Evolutionary conservation across 2,329 filamentous ascomycete species (phyloP).

Genomic region (Botryosphaeria dothidea): DNA sequence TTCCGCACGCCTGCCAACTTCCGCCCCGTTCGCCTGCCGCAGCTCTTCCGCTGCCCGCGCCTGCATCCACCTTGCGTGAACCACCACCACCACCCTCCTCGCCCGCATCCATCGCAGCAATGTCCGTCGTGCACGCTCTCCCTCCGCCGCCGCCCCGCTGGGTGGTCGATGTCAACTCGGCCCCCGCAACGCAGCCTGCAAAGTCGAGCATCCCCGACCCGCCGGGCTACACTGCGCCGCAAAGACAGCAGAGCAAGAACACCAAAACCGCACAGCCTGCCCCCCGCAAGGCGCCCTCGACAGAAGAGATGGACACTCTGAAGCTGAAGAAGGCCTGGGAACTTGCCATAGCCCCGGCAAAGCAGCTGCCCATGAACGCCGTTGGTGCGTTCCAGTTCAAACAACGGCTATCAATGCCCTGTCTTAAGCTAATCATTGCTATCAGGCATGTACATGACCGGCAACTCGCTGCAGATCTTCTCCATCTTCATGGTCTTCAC

Average conservation of each 20-base stretch:
- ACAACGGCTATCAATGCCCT: neutral
- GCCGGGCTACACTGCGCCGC: slow-evolving; percentile 69
- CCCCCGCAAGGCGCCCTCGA: slow-evolving; percentile 66
- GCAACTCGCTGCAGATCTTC: slow-evolving; percentile 97
- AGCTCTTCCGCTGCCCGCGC: slow-evolving; percentile 12
- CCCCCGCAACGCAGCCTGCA: slow-evolving; percentile 67
- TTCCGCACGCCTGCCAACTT: slow-evolving; percentile 9
- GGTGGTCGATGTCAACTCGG: slow-evolving; percentile 76
- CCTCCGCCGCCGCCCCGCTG: slow-evolving; percentile 67
- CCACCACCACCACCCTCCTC: neutral
- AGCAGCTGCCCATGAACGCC: slow-evolving; percentile 94
- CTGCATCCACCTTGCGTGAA: neutral
- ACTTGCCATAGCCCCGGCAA: slow-evolving; percentile 87
- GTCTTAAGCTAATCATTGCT: neutral
- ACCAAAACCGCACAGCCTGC: slow-evolving; percentile 39
- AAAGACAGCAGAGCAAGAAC: slow-evolving; percentile 19
- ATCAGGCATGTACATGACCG: slow-evolving; percentile 96
- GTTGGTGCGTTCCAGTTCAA: slow-evolving; percentile 64
- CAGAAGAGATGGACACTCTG: slow-evolving; percentile 88
- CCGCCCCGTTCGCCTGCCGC: neutral
- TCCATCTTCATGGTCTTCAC: slow-evolving; percentile 99
- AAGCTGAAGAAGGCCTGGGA: slow-evolving; percentile 99
- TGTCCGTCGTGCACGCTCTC: slow-evolving; percentile 23
- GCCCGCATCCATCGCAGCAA: slow-evolving; percentile 1
- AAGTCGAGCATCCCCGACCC: slow-evolving; percentile 72